phyloP scores from a whole-genome alignment of 2,329 filamentous ascomycete genomes.

The Ascomycota sp. region DNA sequence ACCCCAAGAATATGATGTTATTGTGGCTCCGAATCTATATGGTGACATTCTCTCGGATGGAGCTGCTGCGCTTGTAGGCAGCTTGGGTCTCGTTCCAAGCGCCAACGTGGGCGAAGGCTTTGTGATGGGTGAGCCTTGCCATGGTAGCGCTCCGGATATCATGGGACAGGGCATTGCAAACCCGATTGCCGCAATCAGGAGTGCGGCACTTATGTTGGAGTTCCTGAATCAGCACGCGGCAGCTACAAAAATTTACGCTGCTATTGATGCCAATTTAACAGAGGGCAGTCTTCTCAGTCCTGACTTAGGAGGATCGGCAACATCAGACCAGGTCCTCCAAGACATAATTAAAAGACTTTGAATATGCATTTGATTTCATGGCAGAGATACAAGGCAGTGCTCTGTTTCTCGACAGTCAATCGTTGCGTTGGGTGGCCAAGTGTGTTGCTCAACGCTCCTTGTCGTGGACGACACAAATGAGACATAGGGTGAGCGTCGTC shows the following conservation, averaged over 20 bases:
- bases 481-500: too few relatives aligned
- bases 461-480: too few relatives aligned
- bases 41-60: constrained; percentile 92
- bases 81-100: constrained; percentile 73
- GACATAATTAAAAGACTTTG: constrained; percentile 32
- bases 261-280: constrained; percentile 73
- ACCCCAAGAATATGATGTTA: constrained; percentile 85
- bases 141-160: constrained; percentile 89
- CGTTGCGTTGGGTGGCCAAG: too few relatives aligned
- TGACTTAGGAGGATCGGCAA: constrained; percentile 72
- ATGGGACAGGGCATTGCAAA: constrained; percentile 84
- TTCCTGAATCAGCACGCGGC: constrained; percentile 75
- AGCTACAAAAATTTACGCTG: constrained; percentile 72
- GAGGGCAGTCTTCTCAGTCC: constrained; percentile 67
- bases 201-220: constrained; percentile 84
- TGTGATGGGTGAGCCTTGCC: constrained; percentile 93
- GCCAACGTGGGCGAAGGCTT: constrained; percentile 90
- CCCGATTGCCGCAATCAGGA: constrained; percentile 82
- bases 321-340: constrained; percentile 64
- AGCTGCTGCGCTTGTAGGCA: constrained; percentile 80
- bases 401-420: too few relatives aligned
- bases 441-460: too few relatives aligned
- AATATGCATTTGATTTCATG: neutral
- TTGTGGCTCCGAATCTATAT: constrained; percentile 92
- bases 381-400: too few relatives aligned